Conservation (phyloP, 2,329 filamentous ascomycete species). For the Hortaea werneckii region DNA sequence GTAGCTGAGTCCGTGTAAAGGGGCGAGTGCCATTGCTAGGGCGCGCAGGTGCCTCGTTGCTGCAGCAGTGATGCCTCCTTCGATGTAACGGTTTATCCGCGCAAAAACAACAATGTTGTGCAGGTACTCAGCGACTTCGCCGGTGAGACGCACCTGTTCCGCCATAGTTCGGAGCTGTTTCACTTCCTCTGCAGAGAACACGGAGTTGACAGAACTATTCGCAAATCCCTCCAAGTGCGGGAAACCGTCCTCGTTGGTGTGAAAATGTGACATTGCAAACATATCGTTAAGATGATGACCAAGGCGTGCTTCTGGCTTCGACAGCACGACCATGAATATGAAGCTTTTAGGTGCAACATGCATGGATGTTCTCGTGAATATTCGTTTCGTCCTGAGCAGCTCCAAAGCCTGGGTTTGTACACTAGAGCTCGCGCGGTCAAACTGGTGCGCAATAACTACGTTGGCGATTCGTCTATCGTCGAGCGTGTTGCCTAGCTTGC, state of each 20-base stretch:
- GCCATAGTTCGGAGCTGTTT: constrained; percentile 50
- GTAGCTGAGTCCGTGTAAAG: constrained; percentile 70
- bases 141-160: constrained; percentile 51
- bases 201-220: constrained; percentile 23
- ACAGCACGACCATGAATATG: constrained; percentile 62
- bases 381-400: constrained; percentile 68
- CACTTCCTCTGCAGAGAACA: constrained; percentile 34
- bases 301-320: constrained; percentile 25
- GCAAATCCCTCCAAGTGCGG: constrained; percentile 53
- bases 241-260: constrained; percentile 61
- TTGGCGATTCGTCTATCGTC: constrained; percentile 59
- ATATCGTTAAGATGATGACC: constrained; percentile 56
- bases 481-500: constrained; percentile 20
- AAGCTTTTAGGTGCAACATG: constrained; percentile 69
- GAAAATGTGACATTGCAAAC: constrained; percentile 81
- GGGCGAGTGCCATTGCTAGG: constrained; percentile 55
- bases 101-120: constrained; percentile 83
- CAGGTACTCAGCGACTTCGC: constrained; percentile 74
- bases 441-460: constrained; percentile 69
- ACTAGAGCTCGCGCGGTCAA: constrained; percentile 60
- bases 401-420: constrained; percentile 74
- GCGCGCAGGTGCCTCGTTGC: constrained; percentile 65
- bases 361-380: constrained; percentile 65
- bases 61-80: constrained; percentile 62
- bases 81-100: constrained; percentile 76